These are phyloP conservation scores for Rhododendron henanense DNA, from an alignment of 148 eudicot species.

Conservation along the genomic window DNA sequence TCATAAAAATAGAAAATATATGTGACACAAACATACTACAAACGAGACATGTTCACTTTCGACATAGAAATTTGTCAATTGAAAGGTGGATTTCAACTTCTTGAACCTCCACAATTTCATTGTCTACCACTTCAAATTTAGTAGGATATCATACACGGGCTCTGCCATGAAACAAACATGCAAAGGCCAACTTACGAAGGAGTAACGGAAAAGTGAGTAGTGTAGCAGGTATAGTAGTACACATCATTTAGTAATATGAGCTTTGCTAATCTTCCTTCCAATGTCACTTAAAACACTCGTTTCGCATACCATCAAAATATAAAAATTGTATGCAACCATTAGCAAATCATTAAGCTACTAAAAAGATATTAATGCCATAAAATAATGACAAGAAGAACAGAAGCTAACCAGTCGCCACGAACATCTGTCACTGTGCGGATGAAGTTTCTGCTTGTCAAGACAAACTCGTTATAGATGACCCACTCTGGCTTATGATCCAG, in stretches of 20 bases:
- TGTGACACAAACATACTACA: neutral
- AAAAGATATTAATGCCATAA: neutral
- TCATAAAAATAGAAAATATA: neutral
- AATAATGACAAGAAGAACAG: neutral
- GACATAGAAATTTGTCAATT: neutral
- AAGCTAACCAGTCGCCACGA: slow-evolving; percentile 91
- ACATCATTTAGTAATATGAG: neutral
- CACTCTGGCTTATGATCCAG: slow-evolving; percentile 98
- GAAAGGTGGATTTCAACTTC: neutral
- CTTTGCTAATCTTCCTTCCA: neutral
- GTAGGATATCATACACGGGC: neutral
- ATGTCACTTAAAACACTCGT: neutral
- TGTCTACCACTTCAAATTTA: neutral
- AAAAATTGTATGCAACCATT: neutral
- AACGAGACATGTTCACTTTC: neutral
- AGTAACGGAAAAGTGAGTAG: neutral
- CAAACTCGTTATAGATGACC: slow-evolving; percentile 98
- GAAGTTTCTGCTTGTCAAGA: slow-evolving; percentile 84
- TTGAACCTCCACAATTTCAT: neutral
- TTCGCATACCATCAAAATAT: neutral
- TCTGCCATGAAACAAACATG: neutral
- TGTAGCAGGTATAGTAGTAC: neutral
- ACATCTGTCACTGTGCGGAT: slow-evolving; percentile 97
- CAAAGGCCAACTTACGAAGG: neutral
- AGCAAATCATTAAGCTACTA: neutral